These are phyloP conservation scores for Wickerhamomyces canadensis DNA, from an alignment of 805 yeast genomes.

Conservation along the genomic window DNA sequence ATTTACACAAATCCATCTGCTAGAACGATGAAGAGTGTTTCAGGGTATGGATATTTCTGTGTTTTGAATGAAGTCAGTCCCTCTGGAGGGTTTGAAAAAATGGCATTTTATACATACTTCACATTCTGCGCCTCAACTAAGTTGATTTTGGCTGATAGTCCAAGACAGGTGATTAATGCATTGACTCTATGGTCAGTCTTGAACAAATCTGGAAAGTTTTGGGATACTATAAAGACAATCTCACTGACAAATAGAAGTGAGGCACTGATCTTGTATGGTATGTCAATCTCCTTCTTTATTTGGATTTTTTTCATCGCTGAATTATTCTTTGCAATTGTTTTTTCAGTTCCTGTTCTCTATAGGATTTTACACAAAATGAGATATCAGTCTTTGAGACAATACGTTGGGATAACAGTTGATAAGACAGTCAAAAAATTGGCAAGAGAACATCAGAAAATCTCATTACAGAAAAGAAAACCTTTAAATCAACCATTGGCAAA, in stretches of 20 bases:
- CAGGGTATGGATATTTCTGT: slow-evolving; percentile 63
- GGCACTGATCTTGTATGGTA: slow-evolving; percentile 68
- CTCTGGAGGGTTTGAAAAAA: slow-evolving; percentile 57
- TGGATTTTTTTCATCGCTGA: slow-evolving; percentile 65
- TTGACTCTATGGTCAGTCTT: slow-evolving; percentile 57
- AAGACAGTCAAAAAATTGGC: slow-evolving; percentile 50
- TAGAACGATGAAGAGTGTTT: slow-evolving; percentile 48
- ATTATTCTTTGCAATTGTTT: slow-evolving; percentile 48
- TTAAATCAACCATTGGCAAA: too few relatives aligned
- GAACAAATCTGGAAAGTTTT: slow-evolving; percentile 27
- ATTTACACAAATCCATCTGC: slow-evolving; percentile 67
- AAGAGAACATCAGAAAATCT: slow-evolving; percentile 29
- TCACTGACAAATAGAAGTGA: slow-evolving; percentile 59
- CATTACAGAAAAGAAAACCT: slow-evolving; percentile 23
- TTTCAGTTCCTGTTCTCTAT: slow-evolving; percentile 46
- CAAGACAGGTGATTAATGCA: slow-evolving; percentile 82
- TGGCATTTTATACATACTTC: slow-evolving; percentile 59
- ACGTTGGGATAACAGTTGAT: slow-evolving; percentile 56
- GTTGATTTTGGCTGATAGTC: slow-evolving; percentile 73
- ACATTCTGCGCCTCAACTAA: slow-evolving; percentile 58
- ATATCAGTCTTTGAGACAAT: slow-evolving; percentile 46
- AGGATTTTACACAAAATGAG: slow-evolving; percentile 33
- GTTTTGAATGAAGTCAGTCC: slow-evolving; percentile 66
- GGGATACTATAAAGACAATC: slow-evolving; percentile 42
- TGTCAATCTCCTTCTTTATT: slow-evolving; percentile 68